Conservation (phyloP, 2,329 filamentous ascomycete genomes). For the Zasmidium cellare region DNA sequence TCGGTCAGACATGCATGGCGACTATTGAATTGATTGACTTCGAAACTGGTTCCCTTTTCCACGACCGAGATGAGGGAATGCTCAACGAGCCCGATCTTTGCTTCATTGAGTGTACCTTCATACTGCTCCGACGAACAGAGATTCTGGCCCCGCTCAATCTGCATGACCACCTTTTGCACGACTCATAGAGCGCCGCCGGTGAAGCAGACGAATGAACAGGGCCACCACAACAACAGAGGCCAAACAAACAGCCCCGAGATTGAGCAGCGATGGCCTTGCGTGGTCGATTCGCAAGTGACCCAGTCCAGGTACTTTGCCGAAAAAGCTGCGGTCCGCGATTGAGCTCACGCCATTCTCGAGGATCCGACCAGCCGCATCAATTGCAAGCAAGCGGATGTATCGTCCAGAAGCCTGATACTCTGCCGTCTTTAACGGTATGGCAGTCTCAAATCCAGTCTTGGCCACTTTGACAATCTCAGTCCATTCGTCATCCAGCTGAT, state of each 20-base stretch:
- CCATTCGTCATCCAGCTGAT: constrained; percentile 20
- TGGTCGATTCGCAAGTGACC: not conserved
- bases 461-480: constrained; percentile 12
- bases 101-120: no score
- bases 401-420: constrained; percentile 24
- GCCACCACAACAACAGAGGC: not conserved
- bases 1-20: no score
- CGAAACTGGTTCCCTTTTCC: no score
- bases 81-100: no score
- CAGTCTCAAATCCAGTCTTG: constrained; percentile 26
- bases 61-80: no score
- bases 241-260: not conserved
- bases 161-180: not conserved
- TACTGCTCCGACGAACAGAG: no score
- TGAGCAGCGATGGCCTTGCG: not conserved
- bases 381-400: not conserved
- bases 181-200: not conserved
- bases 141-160: no score
- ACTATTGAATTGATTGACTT: no score
- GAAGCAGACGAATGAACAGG: not conserved
- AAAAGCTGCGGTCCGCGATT: not conserved
- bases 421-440: constrained; percentile 26
- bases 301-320: not conserved
- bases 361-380: not conserved
- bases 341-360: not conserved